A percentile compares a stretch with the other conserved stretches of the same genome.
These are phyloP conservation scores for Phyllosticta citrichinensis DNA, from an alignment of 2,329 filamentous ascomycete species.

Conservation along the genomic window DNA sequence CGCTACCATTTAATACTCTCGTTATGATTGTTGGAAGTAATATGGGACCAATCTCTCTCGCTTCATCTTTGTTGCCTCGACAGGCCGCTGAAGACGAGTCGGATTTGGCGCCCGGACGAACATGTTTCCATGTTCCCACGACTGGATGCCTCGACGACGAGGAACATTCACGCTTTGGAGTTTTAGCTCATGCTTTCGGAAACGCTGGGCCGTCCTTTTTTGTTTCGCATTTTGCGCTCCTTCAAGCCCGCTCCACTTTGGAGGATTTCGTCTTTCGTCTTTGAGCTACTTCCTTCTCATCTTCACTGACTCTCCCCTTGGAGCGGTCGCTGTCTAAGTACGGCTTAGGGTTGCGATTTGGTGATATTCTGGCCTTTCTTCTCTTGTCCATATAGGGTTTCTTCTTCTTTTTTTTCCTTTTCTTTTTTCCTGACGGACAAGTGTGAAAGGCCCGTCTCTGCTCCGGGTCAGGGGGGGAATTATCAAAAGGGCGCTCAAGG, in stretches of 20 bases:
- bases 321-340: neutral
- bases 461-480: neutral
- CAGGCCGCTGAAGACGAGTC: neutral
- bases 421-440: neutral
- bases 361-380: neutral
- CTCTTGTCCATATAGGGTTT: neutral
- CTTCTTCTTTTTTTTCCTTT: slow-evolving; percentile 1
- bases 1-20: neutral
- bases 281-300: neutral
- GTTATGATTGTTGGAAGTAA: neutral
- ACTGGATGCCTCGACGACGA: neutral
- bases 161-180: neutral
- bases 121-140: neutral
- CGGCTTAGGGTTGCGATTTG: neutral
- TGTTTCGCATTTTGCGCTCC: neutral
- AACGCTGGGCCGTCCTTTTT: slow-evolving; percentile 8
- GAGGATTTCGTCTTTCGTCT: neutral
- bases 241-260: neutral
- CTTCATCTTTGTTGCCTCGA: neutral
- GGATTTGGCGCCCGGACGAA: neutral
- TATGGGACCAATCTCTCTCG: neutral
- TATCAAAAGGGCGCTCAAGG: slow-evolving; percentile 4
- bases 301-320: neutral
- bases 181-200: neutral
- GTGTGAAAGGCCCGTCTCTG: neutral